Percentiles rank a stretch among this genome's conserved stretches.
Evolutionary conservation across 2,329 filamentous ascomycete genomes (phyloP).

Genomic region (Ceratocystis eucalypticola): DNA sequence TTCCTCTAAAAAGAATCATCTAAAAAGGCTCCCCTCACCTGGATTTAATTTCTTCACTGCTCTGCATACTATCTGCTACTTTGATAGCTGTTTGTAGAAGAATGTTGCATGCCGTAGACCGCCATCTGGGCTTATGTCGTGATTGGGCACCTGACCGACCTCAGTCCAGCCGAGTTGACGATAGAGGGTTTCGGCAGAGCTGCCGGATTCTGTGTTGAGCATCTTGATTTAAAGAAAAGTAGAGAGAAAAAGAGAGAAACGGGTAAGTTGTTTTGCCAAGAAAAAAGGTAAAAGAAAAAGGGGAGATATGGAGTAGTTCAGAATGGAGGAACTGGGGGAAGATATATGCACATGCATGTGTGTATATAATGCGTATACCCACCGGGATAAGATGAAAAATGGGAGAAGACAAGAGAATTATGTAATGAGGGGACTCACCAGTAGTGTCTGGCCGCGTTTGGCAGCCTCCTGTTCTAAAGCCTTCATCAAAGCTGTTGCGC

Average conservation of each 20-base stretch:
- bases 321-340: neutral
- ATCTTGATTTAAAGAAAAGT: constrained; percentile 27
- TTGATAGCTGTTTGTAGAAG: constrained; percentile 43
- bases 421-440: constrained; percentile 32
- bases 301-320: neutral
- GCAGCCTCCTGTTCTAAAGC: constrained; percentile 43
- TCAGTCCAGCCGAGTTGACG: constrained; percentile 42
- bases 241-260: neutral
- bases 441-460: constrained; percentile 34
- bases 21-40: neutral
- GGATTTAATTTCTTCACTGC: neutral
- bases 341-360: neutral
- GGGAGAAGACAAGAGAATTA: too few relatives aligned
- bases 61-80: neutral
- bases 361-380: too few relatives aligned
- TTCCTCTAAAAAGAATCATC: neutral
- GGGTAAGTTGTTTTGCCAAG: neutral
- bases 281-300: neutral
- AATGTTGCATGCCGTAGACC: constrained; percentile 39
- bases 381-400: too few relatives aligned
- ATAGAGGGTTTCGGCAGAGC: constrained; percentile 40
- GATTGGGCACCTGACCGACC: constrained; percentile 42
- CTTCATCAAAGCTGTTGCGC: constrained; percentile 38
- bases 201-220: constrained; percentile 40
- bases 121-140: constrained; percentile 36